phyloP scores from a whole-genome alignment of 768 basidiomycete species.

The Boletus barrowsii region DNA sequence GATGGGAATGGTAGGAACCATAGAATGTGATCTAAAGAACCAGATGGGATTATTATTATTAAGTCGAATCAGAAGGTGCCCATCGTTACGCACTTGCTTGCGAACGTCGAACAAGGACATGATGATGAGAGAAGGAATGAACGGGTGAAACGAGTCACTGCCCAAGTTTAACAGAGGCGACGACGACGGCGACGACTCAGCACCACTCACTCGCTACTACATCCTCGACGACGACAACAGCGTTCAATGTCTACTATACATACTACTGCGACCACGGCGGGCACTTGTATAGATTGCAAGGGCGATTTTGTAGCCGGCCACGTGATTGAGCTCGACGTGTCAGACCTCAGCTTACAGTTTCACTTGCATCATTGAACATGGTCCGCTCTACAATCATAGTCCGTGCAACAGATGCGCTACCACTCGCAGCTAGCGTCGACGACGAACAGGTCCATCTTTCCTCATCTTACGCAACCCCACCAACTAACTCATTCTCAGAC shows the following conservation, averaged over 20 bases:
- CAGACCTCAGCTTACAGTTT: background rate
- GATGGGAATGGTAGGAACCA: constrained; percentile 87
- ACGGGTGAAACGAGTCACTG: background rate
- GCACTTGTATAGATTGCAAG: too few relatives aligned
- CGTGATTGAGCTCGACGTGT: constrained; percentile 13
- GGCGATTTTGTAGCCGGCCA: background rate
- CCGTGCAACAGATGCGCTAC: constrained; percentile 81
- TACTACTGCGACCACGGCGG: too few relatives aligned
- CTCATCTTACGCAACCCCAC: background rate
- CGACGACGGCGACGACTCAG: too few relatives aligned
- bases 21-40: constrained; percentile 78
- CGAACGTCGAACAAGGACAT: constrained; percentile 59
- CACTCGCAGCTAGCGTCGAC: constrained; percentile 93
- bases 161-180: too few relatives aligned
- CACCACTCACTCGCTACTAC: too few relatives aligned
- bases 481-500: constrained; percentile 51
- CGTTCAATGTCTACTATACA: too few relatives aligned
- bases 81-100: constrained; percentile 52
- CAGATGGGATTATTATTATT: constrained; percentile 5
- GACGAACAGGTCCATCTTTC: constrained; percentile 77
- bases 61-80: constrained; percentile 5
- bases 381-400: constrained; percentile 86
- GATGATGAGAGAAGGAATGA: constrained; percentile 23
- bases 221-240: too few relatives aligned
- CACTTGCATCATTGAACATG: constrained; percentile 42